Base-by-base conservation (phyloP, 306 rosid species). In the Cicer judaicum region DNA sequence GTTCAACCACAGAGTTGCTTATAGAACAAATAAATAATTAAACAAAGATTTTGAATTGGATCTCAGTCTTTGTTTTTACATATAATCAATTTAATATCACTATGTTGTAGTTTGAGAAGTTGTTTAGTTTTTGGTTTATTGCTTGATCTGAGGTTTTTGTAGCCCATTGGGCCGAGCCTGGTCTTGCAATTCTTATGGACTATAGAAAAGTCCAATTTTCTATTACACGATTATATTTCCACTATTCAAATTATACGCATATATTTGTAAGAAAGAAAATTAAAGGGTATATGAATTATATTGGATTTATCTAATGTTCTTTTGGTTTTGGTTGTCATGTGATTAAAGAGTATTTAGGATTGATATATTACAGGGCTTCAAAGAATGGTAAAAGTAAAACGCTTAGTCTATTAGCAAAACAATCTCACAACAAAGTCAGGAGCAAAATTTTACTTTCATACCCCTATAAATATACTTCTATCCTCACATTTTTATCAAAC, bases 1-100 rank as follows among this genome's bases (percentile, higher is more conserved):
- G 88, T 87, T 72, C 87, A 74, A 60, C 91, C 88, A 4, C 12
- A 85, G 8, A 76, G 84, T 70, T 89, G 93, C 64, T 68, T 89
- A 1, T 81, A 64, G 68, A 59, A 1, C n/a, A 56, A 64, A n/a
- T 34, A 24, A 7, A 10, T 52, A 9, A 70, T 19, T 12, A 34
- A 47, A 40, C 65, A 7, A 53, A 21, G 10, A 42, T 78, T 29
- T 9, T 14, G 7, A 39, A 3, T 5, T 2, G 40, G 43, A 39
- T 64, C 29, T 1, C 11, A 10, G 12, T 46, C 39, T 60, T 5
- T 57, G 40, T 34, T 49, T n/a, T 47, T 41, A 21, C 48, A 41
- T 8, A 16, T 46, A 67, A 3, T 19, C 16, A 65, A 60, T 34
- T 60, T 54, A 76, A 29, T 29, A 59, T 5, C 15, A 36, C 21